phyloP scores from a whole-genome alignment of 164 flowering plant species.

The Magnolia changhungtana region DNA sequence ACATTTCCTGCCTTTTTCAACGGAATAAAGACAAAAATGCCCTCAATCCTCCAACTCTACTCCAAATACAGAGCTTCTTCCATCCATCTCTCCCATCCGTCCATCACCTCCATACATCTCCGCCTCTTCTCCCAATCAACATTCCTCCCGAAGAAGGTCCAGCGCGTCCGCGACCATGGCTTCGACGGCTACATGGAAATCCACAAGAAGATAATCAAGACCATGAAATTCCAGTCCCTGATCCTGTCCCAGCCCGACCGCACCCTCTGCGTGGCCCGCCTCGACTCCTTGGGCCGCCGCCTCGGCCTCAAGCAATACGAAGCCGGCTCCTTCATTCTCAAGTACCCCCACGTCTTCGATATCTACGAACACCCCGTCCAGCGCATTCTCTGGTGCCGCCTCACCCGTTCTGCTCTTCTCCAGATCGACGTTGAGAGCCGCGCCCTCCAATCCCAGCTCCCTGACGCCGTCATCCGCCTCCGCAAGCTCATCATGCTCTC shows the following conservation, averaged over 20 bases:
- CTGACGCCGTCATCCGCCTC: conserved; percentile 62
- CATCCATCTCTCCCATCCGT: not conserved
- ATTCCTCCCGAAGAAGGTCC: conserved; percentile 67
- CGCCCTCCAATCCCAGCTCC: conserved; percentile 60
- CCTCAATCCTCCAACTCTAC: not conserved
- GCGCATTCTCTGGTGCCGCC: conserved; percentile 66
- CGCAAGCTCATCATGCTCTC: conserved; percentile 78
- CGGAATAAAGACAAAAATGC: not conserved
- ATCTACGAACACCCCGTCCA: conserved; percentile 93
- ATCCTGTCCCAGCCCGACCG: conserved; percentile 58
- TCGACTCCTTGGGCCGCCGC: conserved; percentile 69
- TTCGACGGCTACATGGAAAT: conserved; percentile 93
- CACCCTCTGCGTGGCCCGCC: conserved; percentile 54
- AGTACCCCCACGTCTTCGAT: conserved; percentile 85
- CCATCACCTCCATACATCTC: not conserved
- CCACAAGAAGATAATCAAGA: conserved; percentile 70
- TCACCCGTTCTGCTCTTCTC: conserved; percentile 52
- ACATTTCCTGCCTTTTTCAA: not conserved
- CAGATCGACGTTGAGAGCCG: conserved; percentile 66
- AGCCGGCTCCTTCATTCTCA: conserved; percentile 76
- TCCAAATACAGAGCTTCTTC: not conserved
- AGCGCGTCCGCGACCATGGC: conserved; percentile 77
- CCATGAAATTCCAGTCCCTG: conserved; percentile 69
- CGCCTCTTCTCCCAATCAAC: conserved; percentile 63
- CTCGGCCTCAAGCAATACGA: conserved; percentile 73